These are phyloP conservation scores for Plectosphaerella sp. DNA, from an alignment of 2,329 filamentous ascomycete species.

Conservation along the genomic window DNA sequence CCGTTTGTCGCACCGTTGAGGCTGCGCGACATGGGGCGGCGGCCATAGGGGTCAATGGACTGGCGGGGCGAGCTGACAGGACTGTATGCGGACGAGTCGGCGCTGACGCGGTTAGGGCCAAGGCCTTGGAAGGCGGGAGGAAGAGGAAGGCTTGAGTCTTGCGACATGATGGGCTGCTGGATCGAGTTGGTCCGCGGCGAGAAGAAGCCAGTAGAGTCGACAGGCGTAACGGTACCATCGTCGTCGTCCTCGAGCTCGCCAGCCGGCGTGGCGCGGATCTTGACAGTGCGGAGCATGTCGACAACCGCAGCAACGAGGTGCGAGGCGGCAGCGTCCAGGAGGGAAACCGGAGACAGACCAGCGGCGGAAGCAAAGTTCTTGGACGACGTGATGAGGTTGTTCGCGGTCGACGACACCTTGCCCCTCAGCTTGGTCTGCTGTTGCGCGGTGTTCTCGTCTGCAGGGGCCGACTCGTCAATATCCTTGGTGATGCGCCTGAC, in stretches of 20 bases:
- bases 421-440: conserved; percentile 69
- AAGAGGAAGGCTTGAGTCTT: conserved; percentile 36
- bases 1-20: conserved; percentile 31
- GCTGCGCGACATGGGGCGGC: conserved; percentile 17
- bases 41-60: conserved; percentile 41
- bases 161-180: conserved; percentile 18
- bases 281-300: conserved; percentile 77
- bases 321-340: conserved; percentile 88
- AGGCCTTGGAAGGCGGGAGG: conserved; percentile 56
- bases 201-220: conserved; percentile 67
- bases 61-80: conserved; percentile 63
- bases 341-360: conserved; percentile 86
- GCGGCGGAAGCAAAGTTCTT: conserved; percentile 83
- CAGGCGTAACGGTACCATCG: conserved; percentile 59
- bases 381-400: conserved; percentile 90
- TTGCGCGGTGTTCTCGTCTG: conserved; percentile 49
- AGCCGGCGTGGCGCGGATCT: conserved; percentile 72
- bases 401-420: conserved; percentile 86
- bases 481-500: conserved; percentile 84
- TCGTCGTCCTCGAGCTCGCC: conserved; percentile 75
- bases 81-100: conserved; percentile 71
- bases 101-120: conserved; percentile 53
- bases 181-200: conserved; percentile 46
- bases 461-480: conserved; percentile 55
- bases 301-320: conserved; percentile 84